Evolutionary conservation across 2,329 filamentous ascomycete genomes (phyloP).

Genomic region (Arthrobotrys sinensis): DNA sequence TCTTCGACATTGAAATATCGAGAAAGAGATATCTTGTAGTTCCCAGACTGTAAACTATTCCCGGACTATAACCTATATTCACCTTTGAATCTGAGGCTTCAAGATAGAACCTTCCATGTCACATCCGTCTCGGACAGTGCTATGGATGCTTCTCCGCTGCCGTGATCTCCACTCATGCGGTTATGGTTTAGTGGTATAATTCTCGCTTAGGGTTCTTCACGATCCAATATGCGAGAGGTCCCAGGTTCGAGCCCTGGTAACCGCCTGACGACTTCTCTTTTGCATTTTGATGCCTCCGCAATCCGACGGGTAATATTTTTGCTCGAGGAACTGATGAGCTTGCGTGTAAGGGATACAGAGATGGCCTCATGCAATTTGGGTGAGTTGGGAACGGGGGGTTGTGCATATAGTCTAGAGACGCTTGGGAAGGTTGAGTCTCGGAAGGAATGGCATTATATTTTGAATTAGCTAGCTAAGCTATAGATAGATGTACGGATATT

Average conservation of each 20-base stretch:
- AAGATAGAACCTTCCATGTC: no score
- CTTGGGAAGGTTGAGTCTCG: no score
- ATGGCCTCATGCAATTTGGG: no score
- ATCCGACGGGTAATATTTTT: conserved; percentile 1
- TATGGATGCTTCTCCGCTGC: conserved; percentile 37
- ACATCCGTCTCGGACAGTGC: neutral
- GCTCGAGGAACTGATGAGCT: neutral
- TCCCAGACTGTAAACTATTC: no score
- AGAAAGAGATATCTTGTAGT: no score
- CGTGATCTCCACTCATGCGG: conserved; percentile 46
- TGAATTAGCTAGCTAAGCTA: conserved; percentile 1
- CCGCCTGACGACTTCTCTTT: conserved; percentile 54
- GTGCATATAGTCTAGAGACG: neutral
- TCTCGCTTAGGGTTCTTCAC: conserved; percentile 59
- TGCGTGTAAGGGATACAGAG: no score
- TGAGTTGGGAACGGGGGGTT: neutral
- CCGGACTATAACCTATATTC: no score
- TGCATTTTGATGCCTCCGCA: conserved; percentile 4
- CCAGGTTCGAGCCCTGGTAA: conserved; percentile 62
- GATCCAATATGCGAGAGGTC: conserved; percentile 60
- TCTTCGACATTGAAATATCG: no score
- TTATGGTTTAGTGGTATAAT: conserved; percentile 62
- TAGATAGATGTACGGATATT: neutral
- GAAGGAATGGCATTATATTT: conserved; percentile 11
- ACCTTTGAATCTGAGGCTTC: no score